phyloP scores from a whole-genome alignment of 495 filamentous ascomycete genomes.

The Penicillium macrosclerotiorum region DNA sequence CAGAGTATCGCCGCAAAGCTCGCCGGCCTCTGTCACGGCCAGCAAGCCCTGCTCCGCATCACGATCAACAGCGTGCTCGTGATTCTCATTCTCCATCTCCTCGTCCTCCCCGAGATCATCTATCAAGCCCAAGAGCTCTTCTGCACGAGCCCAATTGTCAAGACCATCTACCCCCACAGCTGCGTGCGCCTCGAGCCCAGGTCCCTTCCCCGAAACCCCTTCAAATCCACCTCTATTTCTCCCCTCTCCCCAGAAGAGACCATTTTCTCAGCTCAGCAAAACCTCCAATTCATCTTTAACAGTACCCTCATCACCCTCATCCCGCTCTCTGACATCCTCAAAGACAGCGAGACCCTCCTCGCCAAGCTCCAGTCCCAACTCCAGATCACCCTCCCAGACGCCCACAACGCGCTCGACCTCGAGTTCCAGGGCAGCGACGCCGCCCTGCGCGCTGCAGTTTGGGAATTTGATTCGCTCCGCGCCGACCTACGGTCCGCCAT shows the following conservation, averaged over 20 bases:
- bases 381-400: conserved; percentile 31
- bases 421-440: conserved; percentile 42
- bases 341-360: conserved; percentile 37
- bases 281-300: conserved; percentile 35
- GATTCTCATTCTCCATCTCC: conserved; percentile 34
- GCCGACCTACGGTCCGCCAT: conserved; percentile 42
- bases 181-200: conserved; percentile 22
- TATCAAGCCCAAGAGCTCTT: conserved; percentile 34
- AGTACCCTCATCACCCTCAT: conserved; percentile 31
- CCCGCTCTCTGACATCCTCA: conserved; percentile 27
- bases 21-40: conserved; percentile 1
- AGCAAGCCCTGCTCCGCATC: conserved; percentile 17
- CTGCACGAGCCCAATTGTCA: conserved; percentile 27
- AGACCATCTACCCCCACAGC: conserved; percentile 34
- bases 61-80: conserved; percentile 34
- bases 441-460: conserved; percentile 32
- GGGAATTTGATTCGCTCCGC: conserved; percentile 40
- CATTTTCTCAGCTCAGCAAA: conserved; percentile 25
- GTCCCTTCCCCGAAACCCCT: conserved; percentile 10
- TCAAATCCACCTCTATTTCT: background rate
- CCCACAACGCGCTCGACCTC: conserved; percentile 38
- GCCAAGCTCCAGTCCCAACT: conserved; percentile 30
- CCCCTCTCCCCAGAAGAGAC: conserved; percentile 19
- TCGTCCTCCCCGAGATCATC: conserved; percentile 41
- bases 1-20: conserved; percentile 1